Evolutionary conservation across 768 basidiomycete genomes (phyloP).

Genomic region (Boletus barrowsii): DNA sequence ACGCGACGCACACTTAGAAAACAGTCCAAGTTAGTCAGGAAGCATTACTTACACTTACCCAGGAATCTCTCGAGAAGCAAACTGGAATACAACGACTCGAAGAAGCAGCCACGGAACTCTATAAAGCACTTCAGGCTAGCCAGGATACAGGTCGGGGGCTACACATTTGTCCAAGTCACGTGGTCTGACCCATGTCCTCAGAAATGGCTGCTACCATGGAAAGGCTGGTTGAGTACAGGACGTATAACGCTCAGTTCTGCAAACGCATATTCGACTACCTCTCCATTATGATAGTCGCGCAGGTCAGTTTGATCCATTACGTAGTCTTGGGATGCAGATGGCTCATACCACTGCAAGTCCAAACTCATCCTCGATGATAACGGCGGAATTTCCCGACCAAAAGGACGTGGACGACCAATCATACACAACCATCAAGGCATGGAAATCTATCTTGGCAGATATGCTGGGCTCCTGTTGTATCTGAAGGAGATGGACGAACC

Average conservation of each 20-base stretch:
- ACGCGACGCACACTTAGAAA: constrained; percentile 49
- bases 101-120: constrained; percentile 80
- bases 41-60: constrained; percentile 71
- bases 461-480: constrained; percentile 87
- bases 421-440: constrained; percentile 66
- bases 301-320: constrained; percentile 48
- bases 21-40: constrained; percentile 90
- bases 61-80: constrained; percentile 84
- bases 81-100: constrained; percentile 77
- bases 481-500: constrained; percentile 94
- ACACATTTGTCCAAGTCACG: background rate
- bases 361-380: constrained; percentile 65
- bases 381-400: constrained; percentile 50
- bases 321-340: background rate
- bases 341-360: constrained; percentile 41
- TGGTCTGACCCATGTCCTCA: constrained; percentile 24
- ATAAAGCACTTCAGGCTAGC: constrained; percentile 90
- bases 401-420: constrained; percentile 42
- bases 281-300: constrained; percentile 87
- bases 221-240: constrained; percentile 84
- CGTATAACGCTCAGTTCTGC: constrained; percentile 89
- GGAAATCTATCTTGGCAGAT: constrained; percentile 82
- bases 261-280: constrained; percentile 88
- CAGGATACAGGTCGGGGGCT: constrained; percentile 69
- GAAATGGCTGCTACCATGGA: constrained; percentile 99